Conservation (phyloP, 2,329 filamentous ascomycete species). For the Eutypella sp. region DNA sequence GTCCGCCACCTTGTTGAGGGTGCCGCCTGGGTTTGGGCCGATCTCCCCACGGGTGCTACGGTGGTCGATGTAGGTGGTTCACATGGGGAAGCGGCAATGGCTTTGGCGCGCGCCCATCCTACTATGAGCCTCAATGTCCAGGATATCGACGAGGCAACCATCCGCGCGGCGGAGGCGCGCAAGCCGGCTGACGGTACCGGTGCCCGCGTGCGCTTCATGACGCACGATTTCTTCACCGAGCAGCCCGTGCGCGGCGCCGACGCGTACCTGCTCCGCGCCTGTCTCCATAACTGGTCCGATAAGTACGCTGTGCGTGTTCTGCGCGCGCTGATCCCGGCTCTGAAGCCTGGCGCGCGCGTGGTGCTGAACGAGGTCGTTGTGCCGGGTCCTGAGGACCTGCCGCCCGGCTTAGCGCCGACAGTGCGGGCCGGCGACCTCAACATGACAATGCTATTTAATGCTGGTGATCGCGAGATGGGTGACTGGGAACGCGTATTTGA, state of each 20-base stretch:
- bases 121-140: conserved; percentile 51
- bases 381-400: conserved; percentile 2
- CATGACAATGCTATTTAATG: conserved; percentile 4
- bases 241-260: conserved; percentile 35
- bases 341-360: conserved; percentile 35
- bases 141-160: conserved; percentile 40
- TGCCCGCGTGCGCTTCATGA: conserved; percentile 21
- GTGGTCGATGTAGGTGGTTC: conserved; percentile 13
- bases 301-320: conserved; percentile 28
- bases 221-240: conserved; percentile 38
- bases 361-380: conserved; percentile 10
- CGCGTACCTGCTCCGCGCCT: conserved; percentile 38
- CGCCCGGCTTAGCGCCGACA: not conserved
- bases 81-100: conserved; percentile 7
- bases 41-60: conserved; percentile 22
- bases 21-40: conserved; percentile 49
- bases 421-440: conserved; percentile 2
- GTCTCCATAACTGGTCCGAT: conserved; percentile 44
- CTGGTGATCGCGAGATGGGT: conserved; percentile 6
- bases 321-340: conserved; percentile 30
- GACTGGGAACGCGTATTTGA: conserved; percentile 6
- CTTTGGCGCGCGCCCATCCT: conserved; percentile 5
- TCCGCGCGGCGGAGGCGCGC: conserved; percentile 40
- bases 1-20: conserved; percentile 47
- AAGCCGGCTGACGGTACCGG: conserved; percentile 24